Evolutionary conservation across 164 flowering plant species (phyloP).

Genomic region (Stephania cephalantha): DNA sequence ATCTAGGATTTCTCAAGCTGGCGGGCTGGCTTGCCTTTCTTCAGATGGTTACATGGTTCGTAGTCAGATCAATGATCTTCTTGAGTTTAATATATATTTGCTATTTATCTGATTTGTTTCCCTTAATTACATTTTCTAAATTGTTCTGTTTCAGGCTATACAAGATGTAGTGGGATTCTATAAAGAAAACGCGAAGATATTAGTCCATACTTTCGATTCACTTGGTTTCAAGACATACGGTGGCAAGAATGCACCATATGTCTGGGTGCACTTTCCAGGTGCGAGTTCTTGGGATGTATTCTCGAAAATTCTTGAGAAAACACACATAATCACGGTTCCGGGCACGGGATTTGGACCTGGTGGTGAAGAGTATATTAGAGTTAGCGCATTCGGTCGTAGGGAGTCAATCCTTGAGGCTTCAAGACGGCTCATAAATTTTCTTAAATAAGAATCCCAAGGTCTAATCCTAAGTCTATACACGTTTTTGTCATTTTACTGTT

Average conservation of each 20-base stretch:
- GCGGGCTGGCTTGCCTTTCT: conserved; percentile 74
- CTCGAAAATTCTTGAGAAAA: conserved; percentile 56
- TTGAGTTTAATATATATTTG: neutral
- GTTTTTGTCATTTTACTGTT: no score
- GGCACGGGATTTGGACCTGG: conserved; percentile 85
- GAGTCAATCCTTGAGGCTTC: conserved; percentile 67
- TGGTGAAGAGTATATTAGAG: conserved; percentile 64
- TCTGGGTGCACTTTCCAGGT: conserved; percentile 86
- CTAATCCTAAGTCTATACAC: neutral
- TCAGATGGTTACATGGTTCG: conserved; percentile 47
- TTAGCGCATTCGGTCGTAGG: conserved; percentile 67
- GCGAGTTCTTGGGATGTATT: conserved; percentile 74
- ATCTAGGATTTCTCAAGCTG: conserved; percentile 62
- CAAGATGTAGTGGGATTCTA: conserved; percentile 41
- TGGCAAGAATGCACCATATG: conserved; percentile 76
- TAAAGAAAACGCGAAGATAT: conserved; percentile 61
- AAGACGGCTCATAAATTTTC: conserved; percentile 36
- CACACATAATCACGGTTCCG: conserved; percentile 67
- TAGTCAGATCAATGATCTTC: neutral
- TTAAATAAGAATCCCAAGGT: conserved; percentile 5
- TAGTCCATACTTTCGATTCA: conserved; percentile 44
- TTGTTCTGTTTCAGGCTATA: conserved; percentile 39
- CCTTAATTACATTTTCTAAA: neutral
- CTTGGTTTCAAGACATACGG: conserved; percentile 66
- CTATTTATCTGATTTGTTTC: neutral